Base-by-base conservation (phyloP, 352 stramenopile species). In the Sclerospora graminicola region DNA sequence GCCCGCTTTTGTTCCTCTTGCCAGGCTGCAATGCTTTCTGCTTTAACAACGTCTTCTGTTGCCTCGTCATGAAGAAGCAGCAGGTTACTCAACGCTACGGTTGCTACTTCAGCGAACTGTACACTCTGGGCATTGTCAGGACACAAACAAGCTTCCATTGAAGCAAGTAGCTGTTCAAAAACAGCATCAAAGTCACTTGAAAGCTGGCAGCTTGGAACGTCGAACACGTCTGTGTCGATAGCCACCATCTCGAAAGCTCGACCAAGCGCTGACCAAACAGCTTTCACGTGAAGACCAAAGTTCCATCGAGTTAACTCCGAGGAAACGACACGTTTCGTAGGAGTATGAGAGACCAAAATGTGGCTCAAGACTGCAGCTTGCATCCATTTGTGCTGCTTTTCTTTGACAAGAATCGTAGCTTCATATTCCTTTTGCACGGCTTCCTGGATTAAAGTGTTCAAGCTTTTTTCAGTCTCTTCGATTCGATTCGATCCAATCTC, bases 281-380 rank as follows among this genome's bases (percentile, higher is more conserved):
- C 69, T 26, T 85, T 85, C 9, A 71, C 50, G 10, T 60, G 60
- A 14, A 83, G 54, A 6, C 71, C 77, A 51, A 89, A 84, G 30
- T 51, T 15, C 47, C 48, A 61, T 8, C 39, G 41, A 24, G 26
- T 20, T 32, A 38, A 35, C 14, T 37, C 13, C 14, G 35, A 14
- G 5, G 3, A 7, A 10, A 31, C 18, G n/a, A 3, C 14, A n/a
- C n/a, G 8, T 18, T 8, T 14, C 35, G 13, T 29, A 20, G 39
- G n/a, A n/a, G n/a, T n/a, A n/a, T 9, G 8, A 56, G 34, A 34
- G 57, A 23, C 4, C 20, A 72, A 30, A 10, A 73, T 34, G 33
- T 69, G 38, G 27, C 57, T 69, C 9, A 84, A 26, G 1, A 84
- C 18, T n/a, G 69, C 73, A 44, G 66, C 66, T 24, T 57, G 55